A percentile compares a stretch with the other conserved stretches of the same genome.
Evolutionary conservation across 352 stramenopile species (phyloP).

Genomic region (Phytopythium delawarense): DNA sequence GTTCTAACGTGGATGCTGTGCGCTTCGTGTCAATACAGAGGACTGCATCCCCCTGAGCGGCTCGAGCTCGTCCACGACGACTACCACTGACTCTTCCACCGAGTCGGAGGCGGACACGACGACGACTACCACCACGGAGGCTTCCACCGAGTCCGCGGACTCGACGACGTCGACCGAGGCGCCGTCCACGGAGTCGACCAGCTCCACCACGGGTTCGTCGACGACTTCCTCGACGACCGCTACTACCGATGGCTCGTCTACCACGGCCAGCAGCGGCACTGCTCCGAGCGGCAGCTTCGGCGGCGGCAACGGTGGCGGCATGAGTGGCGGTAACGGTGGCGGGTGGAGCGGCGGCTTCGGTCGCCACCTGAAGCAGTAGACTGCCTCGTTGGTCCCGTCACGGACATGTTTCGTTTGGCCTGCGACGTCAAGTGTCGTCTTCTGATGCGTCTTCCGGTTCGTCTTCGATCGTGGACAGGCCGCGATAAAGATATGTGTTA

Average conservation of each 20-base stretch:
- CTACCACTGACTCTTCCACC: constrained; percentile 6
- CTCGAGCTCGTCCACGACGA: not conserved
- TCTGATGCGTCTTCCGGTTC: not conserved
- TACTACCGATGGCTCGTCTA: not conserved
- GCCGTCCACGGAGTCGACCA: not conserved
- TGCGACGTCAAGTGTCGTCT: not conserved
- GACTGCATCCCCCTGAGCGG: constrained; percentile 28
- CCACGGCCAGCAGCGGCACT: constrained; percentile 1
- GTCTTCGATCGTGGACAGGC: not conserved
- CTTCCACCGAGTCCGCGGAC: constrained; percentile 8
- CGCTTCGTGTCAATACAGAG: constrained; percentile 12
- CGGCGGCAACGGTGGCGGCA: constrained; percentile 3
- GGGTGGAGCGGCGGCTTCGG: constrained; percentile 3
- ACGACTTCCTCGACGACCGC: not conserved
- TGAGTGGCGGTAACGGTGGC: not conserved
- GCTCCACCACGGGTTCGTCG: not conserved
- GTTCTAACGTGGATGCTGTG: not conserved
- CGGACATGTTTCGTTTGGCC: not conserved
- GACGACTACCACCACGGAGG: not conserved
- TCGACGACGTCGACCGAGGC: not conserved
- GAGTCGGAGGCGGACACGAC: constrained; percentile 3
- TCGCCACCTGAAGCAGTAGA: constrained; percentile 4
- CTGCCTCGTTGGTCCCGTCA: not conserved
- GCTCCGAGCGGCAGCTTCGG: constrained; percentile 1
- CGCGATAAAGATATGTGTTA: not conserved